Evolutionary conservation across 176 grass and related monocot species (phyloP), one percentile per base, ranked within the genome.

Genomic region (Phragmites australis): DNA sequence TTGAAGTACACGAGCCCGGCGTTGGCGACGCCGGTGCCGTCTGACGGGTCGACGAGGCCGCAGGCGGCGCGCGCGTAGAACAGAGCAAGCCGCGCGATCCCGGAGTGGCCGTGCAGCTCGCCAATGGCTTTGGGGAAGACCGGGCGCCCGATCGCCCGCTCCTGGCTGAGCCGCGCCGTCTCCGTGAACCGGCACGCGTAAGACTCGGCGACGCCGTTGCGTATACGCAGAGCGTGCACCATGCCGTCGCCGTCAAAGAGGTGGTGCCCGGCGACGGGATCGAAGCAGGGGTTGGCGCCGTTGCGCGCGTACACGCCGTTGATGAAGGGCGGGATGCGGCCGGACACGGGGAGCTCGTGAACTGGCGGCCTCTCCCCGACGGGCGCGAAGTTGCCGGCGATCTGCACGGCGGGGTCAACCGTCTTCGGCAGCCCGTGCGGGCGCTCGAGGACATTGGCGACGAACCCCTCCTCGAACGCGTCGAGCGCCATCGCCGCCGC

Each of bases 191-290:
- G 87, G 59, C 91, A 97, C 1, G 94, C 89, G 76, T 97, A 97
- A 0, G 89, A 71, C 60, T 90, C 88, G 65, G 88, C 94, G 74
- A 32, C 82, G 9, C 91, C 91, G 82, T 91, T 91, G 40, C 82
- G 70, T 25, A 93, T 88, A 7, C 69, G 61, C 0, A 97, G 52
- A 18, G 91, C 91, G 88, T 97, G 94, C 29, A 97, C 89, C 94
- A 97, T 97, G 66, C 94, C 94, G 70, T 97, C 94, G 74, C 91
- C 94, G 80, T 97, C 94, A 84, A 97, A 97, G 34, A 97, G 86
- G 87, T 97, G 94, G 87, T 97, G 91, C 6, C 94, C 94, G 3
- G 91, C 94, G 11, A 89, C 75, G 22, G 94, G 94, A 69, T 93
- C 88, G 68, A 97, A 91, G 83, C 75, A 75, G 10, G 94, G 94